phyloP scores from a whole-genome alignment of 305 asterid species.

The Euphrasia arctica region DNA sequence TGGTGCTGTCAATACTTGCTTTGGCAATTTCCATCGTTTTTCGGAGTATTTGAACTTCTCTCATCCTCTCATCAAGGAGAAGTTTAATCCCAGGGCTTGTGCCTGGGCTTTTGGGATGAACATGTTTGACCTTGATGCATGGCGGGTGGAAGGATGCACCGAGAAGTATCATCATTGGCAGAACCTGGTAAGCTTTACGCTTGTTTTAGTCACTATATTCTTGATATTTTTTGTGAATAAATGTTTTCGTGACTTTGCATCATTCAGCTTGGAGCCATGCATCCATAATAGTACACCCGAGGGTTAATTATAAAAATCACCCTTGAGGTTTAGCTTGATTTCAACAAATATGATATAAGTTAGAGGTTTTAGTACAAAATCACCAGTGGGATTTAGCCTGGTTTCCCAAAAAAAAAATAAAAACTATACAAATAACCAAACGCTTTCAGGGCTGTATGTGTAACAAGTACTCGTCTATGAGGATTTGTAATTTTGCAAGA shows the following conservation, averaged over 20 bases:
- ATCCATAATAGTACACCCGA: conserved; percentile 11
- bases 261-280: neutral
- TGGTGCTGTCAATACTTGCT: conserved; percentile 36
- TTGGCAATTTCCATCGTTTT: conserved; percentile 36
- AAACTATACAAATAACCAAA: neutral
- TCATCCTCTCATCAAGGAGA: conserved; percentile 37
- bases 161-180: conserved; percentile 43
- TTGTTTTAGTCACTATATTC: no score
- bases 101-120: conserved; percentile 49
- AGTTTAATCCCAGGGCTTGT: conserved; percentile 36
- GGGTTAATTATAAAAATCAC: neutral
- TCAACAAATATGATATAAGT: neutral
- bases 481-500: neutral
- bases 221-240: neutral
- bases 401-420: conserved; percentile 13
- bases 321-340: conserved; percentile 3
- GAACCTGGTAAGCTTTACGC: conserved; percentile 30
- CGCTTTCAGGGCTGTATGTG: no score
- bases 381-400: no score
- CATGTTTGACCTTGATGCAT: conserved; percentile 42
- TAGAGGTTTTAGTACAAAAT: no score
- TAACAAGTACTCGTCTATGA: no score
- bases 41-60: conserved; percentile 40
- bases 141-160: conserved; percentile 35
- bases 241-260: neutral